Evolutionary conservation across 2,329 filamentous ascomycete species (phyloP), one percentile per base, ranked within the genome.

Genomic region (Penicillium glabrum): DNA sequence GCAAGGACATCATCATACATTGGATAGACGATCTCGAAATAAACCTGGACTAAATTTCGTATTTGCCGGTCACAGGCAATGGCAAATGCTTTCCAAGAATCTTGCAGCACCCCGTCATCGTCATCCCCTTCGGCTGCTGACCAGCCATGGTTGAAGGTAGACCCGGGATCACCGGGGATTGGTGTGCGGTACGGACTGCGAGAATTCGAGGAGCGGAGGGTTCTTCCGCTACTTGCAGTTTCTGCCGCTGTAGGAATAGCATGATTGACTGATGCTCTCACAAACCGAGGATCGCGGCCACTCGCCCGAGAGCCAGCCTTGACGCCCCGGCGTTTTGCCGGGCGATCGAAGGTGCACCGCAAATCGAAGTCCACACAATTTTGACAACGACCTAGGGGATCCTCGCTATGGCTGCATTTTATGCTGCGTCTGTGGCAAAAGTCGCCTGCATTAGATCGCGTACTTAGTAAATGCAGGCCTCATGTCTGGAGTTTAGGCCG

Each of bases 11-110:
- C 16, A 37, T 46, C 69, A 50, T 65, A 79, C 63, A 83, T 78
- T 2, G 81, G 81, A 66, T 83, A 83, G n/a, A 82, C 77, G 39
- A 81, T 75, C 56, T 82, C 78, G 66, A 81, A 80, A 70, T 82
- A 83, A 16, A 82, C 71, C n/a, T 80, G 74, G 24, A 80, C 71
- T 13, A 81, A 67, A 63, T 75, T 71, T 49, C 72, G 67, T 37
- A 82, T 76, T 41, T 70, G 69, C 27, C 60, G 64, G 48, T 75
- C 68, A 61, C 70, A 73, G n/a, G 73, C 71, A 31, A 77, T 65
- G 9, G 70, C 71, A 56, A 78, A 78, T 6, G 75, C 74, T 37
- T 69, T 72, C 77, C 77, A 79, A 44, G 72, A 71, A 62, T 68
- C 65, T 57, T 66, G 51, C 63, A 69, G 27, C 5, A 63, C 57